Evolutionary conservation across 2,329 filamentous ascomycete species (phyloP), one percentile per base, ranked within the genome.

Genomic region (Colletotrichum musae): DNA sequence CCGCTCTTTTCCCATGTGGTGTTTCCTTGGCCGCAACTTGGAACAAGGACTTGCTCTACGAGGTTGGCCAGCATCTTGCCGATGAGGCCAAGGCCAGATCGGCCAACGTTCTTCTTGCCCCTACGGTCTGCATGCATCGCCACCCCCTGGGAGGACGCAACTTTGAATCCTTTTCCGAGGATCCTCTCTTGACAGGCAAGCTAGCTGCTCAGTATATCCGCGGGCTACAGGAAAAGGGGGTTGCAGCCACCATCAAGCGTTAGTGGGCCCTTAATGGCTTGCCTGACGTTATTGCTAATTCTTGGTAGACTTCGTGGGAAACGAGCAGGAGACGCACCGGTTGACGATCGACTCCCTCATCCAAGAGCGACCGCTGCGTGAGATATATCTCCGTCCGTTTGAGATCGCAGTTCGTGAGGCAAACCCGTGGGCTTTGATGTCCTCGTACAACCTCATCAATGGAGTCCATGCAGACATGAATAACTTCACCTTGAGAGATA

Each of bases 131-230:
- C 81, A 91, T 94, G 84, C 93, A 96, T 75, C 88, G 94, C 16
- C 93, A 93, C 58, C 94, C 94, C 0, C 85, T 96, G 0, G 93
- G 93, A n/a, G 94, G 94, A 18, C 87, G 94, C 69, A 94, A 94
- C 72, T 97, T 96, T 73, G 94, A 97, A 80, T 94, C 93, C 0
- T 96, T 94, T 78, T 94, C 92, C 0, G 94, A 96, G 78, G 94
- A 96, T 73, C 93, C 93, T 0, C 87, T 91, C 10, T 85, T 97
- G 5, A 93, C 93, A 0, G 93, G 93, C 39, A 92, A 91, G 71
- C 82, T 94, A 70, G 91, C 92, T 13, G 88, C 91, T 1, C 87
- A 92, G 69, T 93, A 93, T 71, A 91, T 93, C 75, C 89, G 88
- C 56, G 92, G 92, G 7, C 83, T 93, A 63, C 93, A 96, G 76